phyloP scores from a whole-genome alignment of 2,329 filamentous ascomycete genomes.

The Alternaria alternata region DNA sequence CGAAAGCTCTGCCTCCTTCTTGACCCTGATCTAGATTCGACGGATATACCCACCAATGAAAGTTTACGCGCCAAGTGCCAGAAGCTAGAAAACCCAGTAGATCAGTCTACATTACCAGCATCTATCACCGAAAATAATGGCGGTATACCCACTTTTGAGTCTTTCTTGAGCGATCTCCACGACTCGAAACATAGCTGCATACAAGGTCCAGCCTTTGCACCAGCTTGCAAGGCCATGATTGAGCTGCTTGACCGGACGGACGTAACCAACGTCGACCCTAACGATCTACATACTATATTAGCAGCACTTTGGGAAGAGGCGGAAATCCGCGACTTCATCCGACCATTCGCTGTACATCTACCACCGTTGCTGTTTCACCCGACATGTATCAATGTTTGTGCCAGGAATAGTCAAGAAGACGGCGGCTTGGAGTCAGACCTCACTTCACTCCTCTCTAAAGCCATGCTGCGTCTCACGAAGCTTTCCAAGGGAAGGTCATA shows the following conservation, averaged over 20 bases:
- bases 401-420: slow-evolving; percentile 5
- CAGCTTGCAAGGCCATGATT: slow-evolving; percentile 36
- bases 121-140: not conserved
- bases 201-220: slow-evolving; percentile 38
- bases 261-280: slow-evolving; percentile 3
- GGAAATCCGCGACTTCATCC: slow-evolving; percentile 58
- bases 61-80: slow-evolving; percentile 20
- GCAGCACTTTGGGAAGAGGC: slow-evolving; percentile 57
- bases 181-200: slow-evolving; percentile 41
- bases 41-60: slow-evolving; percentile 30
- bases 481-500: slow-evolving; percentile 48
- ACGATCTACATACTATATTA: slow-evolving; percentile 34
- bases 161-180: slow-evolving; percentile 35
- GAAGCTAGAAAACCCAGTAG: slow-evolving; percentile 11
- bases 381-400: slow-evolving; percentile 31
- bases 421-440: slow-evolving; percentile 11
- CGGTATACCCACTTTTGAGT: slow-evolving; percentile 22
- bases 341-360: slow-evolving; percentile 49
- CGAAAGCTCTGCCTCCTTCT: slow-evolving; percentile 34
- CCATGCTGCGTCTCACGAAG: slow-evolving; percentile 34
- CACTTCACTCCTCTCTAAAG: slow-evolving; percentile 30
- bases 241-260: slow-evolving; percentile 29
- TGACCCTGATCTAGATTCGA: not conserved
- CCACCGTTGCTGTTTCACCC: slow-evolving; percentile 51
- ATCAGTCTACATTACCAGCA: not conserved